Percentiles rank a stretch among this genome's conserved stretches.
phyloP scores from a whole-genome alignment of 2,329 filamentous ascomycete species.

The Davidsoniella neocaledoniae region DNA sequence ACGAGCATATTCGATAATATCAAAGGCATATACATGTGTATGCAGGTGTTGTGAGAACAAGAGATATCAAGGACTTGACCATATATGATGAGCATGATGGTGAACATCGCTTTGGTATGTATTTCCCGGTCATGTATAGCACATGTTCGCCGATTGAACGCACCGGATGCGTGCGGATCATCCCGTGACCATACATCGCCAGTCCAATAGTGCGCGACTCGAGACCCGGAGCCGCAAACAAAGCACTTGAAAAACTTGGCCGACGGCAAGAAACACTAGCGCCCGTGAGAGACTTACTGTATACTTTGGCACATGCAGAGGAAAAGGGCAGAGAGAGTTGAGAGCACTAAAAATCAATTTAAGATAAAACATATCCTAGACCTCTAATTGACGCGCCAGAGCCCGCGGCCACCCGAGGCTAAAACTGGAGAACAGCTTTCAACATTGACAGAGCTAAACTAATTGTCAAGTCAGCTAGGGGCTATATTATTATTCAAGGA shows the following conservation, averaged over 20 bases:
- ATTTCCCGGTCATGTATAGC: too few relatives aligned
- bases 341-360: too few relatives aligned
- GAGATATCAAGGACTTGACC: too few relatives aligned
- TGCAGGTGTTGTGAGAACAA: neutral
- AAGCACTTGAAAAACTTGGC: conserved; percentile 18
- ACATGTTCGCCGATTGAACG: neutral
- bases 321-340: too few relatives aligned
- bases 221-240: neutral
- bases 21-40: neutral
- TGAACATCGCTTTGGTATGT: neutral
- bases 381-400: too few relatives aligned
- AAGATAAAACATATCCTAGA: too few relatives aligned
- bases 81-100: neutral
- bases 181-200: neutral
- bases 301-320: too few relatives aligned
- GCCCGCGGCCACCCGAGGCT: too few relatives aligned
- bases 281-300: conserved; percentile 18
- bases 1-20: neutral
- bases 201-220: neutral
- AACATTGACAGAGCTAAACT: too few relatives aligned
- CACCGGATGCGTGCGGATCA: neutral
- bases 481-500: too few relatives aligned
- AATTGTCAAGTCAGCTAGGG: too few relatives aligned
- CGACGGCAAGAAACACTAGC: conserved; percentile 20
- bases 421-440: too few relatives aligned